Evolutionary conservation across 371 early-diverging fungal genomes (phyloP), one percentile per base, ranked within the genome.

Genomic region (Amoeboaphelidium protococcarum): DNA sequence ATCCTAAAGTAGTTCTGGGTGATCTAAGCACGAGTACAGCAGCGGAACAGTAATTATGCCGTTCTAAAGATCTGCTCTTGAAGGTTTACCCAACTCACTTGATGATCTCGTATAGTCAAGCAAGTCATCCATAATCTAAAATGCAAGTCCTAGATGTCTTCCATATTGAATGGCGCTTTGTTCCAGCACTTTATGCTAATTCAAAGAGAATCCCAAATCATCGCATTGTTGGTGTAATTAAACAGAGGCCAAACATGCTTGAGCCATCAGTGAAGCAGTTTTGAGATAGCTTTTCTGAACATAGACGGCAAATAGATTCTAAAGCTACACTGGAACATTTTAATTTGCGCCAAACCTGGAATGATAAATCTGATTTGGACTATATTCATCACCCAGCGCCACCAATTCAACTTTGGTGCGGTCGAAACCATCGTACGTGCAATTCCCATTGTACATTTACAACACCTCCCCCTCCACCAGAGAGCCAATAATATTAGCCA

Each of bases 381-480:
- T 25, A 51, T 56, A 6, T 73, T 68, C 42, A 62, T 73, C 24
- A 67, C 73, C 4, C 73, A 72, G 42, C 73, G 73, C 26, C 73
- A 73, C 44, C 73, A 67, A 12, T 40, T 50, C 13, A 68, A 69
- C 1, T 47, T 71, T 10, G 56, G 44, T 73, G 37, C 16, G 10
- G 16, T 10, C 37, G 16, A 10, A 13, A 46, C 49, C 41, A 41
- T 44, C 47, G 13, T 41, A 13, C 4, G 25, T 23, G 20, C 20
- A 6, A 26, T 44, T 45, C 25, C 73, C 64, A 55, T 86, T 81
- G 47, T 81, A 70, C 10, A 91, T 63, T 61, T 94, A 89, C 82
- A 88, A 84, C 52, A 94, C 82, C 62, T 91, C 92, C 21, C 94
- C 92, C 58, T 91, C 91, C 0, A 88, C 92, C 26, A 90, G 58